Evolutionary conservation across 441 rosid genomes (phyloP).

Genomic region (Euphorbia celastroides): DNA sequence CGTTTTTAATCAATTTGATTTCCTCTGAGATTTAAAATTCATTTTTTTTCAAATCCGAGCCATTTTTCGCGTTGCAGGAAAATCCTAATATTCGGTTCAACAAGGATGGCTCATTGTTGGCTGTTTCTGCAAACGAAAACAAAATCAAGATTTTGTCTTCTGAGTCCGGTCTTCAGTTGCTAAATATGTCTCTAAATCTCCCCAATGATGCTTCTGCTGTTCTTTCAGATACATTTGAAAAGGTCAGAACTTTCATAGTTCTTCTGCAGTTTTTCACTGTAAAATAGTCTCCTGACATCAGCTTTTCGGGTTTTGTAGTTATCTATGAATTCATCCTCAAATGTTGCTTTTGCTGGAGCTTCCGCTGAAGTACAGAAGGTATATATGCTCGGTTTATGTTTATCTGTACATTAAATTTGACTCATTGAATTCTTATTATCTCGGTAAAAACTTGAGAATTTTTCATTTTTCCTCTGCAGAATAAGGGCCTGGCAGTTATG

Average conservation of each 20-base stretch:
- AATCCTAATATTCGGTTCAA: constrained; percentile 66
- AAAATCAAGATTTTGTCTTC: constrained; percentile 59
- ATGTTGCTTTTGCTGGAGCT: background rate
- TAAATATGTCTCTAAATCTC: constrained; percentile 13
- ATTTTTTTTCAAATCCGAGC: background rate
- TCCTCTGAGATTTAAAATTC: constrained; percentile 1
- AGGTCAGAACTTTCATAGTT: constrained; percentile 29
- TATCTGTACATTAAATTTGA: background rate
- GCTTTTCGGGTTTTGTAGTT: constrained; percentile 14
- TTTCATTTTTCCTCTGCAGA: constrained; percentile 21
- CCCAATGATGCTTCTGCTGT: constrained; percentile 30
- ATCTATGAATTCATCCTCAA: constrained; percentile 4
- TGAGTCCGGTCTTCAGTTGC: constrained; percentile 40
- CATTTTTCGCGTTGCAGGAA: constrained; percentile 34
- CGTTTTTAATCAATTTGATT: constrained; percentile 21
- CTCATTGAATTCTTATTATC: background rate
- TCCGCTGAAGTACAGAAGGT: constrained; percentile 9
- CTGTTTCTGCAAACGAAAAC: constrained; percentile 56
- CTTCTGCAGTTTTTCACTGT: background rate
- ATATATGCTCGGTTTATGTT: background rate
- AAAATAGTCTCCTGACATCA: constrained; percentile 13
- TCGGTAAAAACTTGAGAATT: background rate
- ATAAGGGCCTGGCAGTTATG: constrained; percentile 16
- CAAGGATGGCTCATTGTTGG: constrained; percentile 67
- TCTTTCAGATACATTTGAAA: constrained; percentile 24